Conservation (phyloP, 768 basidiomycete species). For the Artomyces pyxidatus region DNA sequence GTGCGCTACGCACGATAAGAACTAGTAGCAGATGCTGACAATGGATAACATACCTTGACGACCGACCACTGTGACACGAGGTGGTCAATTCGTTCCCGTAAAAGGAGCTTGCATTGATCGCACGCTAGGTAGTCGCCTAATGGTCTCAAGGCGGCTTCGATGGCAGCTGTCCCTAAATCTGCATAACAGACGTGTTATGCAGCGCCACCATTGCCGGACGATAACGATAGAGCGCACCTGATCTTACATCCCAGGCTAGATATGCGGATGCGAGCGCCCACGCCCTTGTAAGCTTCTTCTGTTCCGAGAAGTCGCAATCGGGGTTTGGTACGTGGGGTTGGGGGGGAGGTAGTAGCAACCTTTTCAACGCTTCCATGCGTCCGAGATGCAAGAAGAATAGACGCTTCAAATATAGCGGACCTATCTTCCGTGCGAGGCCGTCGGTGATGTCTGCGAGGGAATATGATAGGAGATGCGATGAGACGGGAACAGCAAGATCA, state of each 20-base stretch:
- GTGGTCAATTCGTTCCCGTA: constrained; percentile 59
- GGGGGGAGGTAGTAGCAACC: constrained; percentile 67
- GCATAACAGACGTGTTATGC: neutral
- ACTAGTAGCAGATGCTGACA: too few relatives aligned
- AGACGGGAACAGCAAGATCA: constrained; percentile 68
- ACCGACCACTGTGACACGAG: constrained; percentile 71
- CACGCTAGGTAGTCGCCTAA: constrained; percentile 63
- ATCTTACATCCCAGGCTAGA: constrained; percentile 76
- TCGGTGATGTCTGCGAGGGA: constrained; percentile 63
- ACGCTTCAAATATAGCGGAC: constrained; percentile 69
- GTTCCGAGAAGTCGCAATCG: constrained; percentile 62
- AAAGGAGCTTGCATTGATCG: constrained; percentile 53
- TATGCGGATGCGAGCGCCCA: constrained; percentile 81
- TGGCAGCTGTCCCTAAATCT: constrained; percentile 68
- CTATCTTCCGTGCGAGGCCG: constrained; percentile 59
- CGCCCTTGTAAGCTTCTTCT: constrained; percentile 71
- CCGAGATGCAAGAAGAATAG: constrained; percentile 82
- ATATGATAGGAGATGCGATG: constrained; percentile 67
- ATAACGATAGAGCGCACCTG: constrained; percentile 41
- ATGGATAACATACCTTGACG: constrained; percentile 66
- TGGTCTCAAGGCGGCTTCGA: constrained; percentile 67
- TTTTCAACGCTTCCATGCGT: constrained; percentile 73
- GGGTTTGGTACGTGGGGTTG: constrained; percentile 66
- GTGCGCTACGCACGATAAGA: neutral
- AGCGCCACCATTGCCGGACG: neutral